phyloP scores from a whole-genome alignment of 768 basidiomycete genomes.

The Kwoniella sp. region DNA sequence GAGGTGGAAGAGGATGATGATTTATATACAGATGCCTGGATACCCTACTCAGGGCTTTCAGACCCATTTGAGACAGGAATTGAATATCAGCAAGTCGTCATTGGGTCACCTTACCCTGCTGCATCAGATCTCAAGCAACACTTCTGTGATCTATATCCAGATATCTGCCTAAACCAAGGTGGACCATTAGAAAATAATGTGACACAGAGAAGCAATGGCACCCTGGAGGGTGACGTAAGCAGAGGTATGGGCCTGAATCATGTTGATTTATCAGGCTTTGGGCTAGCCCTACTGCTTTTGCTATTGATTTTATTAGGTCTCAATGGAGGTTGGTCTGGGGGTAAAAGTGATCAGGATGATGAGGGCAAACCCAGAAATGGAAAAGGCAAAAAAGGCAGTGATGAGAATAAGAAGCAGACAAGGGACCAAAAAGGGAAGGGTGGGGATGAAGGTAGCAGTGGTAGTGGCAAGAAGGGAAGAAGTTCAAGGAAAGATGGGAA shows the following conservation, averaged over 20 bases:
- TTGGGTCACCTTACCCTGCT: conserved; percentile 27
- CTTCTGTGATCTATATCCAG: conserved; percentile 35
- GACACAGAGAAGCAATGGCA: conserved; percentile 2
- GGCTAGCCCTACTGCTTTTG: conserved; percentile 28
- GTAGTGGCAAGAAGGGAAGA: not conserved
- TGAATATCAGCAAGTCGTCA: conserved; percentile 30
- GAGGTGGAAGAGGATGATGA: conserved; percentile 13
- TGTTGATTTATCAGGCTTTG: conserved; percentile 29
- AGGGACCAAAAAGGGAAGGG: not conserved
- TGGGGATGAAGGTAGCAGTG: conserved; percentile 3
- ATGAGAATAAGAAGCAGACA: conserved; percentile 2
- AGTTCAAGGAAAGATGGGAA: conserved; percentile 3
- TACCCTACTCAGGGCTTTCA: conserved; percentile 20
- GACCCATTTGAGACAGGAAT: conserved; percentile 1
- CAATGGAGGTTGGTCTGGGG: conserved; percentile 25
- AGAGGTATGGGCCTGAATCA: conserved; percentile 11
- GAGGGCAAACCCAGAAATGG: not conserved
- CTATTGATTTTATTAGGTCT: conserved; percentile 29
- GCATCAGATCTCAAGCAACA: conserved; percentile 20
- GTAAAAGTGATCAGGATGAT: not conserved
- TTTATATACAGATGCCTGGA: conserved; percentile 21
- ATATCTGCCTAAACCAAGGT: conserved; percentile 11
- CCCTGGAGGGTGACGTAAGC: conserved; percentile 2
- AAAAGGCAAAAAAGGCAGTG: not conserved
- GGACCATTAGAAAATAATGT: conserved; percentile 4